Evolutionary conservation across 2,329 filamentous ascomycete species (phyloP).

Genomic region (Delphinella strobiligena): DNA sequence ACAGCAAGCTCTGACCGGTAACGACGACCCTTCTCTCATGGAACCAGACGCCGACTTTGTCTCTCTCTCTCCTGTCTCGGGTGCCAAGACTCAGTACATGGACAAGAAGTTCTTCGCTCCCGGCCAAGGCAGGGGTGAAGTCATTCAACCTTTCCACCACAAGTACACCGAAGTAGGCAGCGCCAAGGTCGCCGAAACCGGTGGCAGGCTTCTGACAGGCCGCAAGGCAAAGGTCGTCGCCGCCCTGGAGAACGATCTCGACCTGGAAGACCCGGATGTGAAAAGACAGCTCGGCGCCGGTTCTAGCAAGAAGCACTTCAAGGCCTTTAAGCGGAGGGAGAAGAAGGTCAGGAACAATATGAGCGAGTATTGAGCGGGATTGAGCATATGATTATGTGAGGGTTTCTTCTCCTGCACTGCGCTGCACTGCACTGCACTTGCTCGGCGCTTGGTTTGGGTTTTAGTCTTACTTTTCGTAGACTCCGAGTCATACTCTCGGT

Average conservation of each 20-base stretch:
- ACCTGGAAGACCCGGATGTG: constrained; percentile 52
- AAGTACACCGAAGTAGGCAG: constrained; percentile 76
- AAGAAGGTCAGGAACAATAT: constrained; percentile 18
- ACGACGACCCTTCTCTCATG: constrained; percentile 29
- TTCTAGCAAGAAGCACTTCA: constrained; percentile 85
- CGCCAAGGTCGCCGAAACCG: constrained; percentile 21
- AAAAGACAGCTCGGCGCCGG: constrained; percentile 32
- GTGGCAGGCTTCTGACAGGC: constrained; percentile 61
- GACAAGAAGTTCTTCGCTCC: constrained; percentile 84
- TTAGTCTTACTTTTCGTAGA: too few relatives aligned
- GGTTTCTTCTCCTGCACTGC: too few relatives aligned
- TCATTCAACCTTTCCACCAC: constrained; percentile 76
- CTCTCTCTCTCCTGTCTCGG: constrained; percentile 32
- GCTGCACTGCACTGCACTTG: too few relatives aligned
- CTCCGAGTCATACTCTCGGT: too few relatives aligned
- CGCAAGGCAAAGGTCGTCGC: constrained; percentile 72
- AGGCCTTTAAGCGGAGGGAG: constrained; percentile 50
- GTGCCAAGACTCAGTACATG: constrained; percentile 62
- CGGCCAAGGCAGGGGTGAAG: constrained; percentile 47
- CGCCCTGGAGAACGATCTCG: constrained; percentile 73
- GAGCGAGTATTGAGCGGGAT: too few relatives aligned
- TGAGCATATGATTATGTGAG: too few relatives aligned
- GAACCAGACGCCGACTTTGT: constrained; percentile 40
- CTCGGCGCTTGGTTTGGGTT: too few relatives aligned
- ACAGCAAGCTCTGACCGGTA: constrained; percentile 20